Evolutionary conservation across 116 monocot species (phyloP).

Genomic region (Iris pallida): DNA sequence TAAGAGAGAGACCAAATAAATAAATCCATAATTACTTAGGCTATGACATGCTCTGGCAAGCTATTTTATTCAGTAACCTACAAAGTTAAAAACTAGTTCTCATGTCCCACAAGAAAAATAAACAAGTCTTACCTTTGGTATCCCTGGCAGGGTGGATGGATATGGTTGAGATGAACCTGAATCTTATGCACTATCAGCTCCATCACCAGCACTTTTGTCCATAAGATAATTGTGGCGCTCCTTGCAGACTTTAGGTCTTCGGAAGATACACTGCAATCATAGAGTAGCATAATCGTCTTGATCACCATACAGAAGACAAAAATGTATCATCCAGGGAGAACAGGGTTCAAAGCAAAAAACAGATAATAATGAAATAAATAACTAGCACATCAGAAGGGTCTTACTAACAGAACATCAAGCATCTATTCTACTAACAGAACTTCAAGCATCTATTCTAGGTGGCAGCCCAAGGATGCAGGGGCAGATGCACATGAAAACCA

Average conservation of each 20-base stretch:
- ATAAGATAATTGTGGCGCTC: slow-evolving; percentile 84
- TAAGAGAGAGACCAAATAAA: no score
- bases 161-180: slow-evolving; percentile 97
- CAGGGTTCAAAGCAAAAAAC: not conserved
- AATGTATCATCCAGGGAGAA: not conserved
- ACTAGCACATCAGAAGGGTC: no score
- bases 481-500: no score
- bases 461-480: no score
- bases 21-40: no score
- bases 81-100: not conserved
- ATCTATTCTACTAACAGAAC: no score
- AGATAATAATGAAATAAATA: no score
- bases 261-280: slow-evolving; percentile 60
- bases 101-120: not conserved
- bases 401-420: no score
- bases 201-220: slow-evolving; percentile 82
- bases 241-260: slow-evolving; percentile 85
- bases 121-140: slow-evolving; percentile 67
- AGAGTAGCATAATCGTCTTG: not conserved
- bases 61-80: no score
- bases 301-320: not conserved
- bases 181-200: slow-evolving; percentile 97
- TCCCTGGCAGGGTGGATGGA: slow-evolving; percentile 84
- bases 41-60: no score
- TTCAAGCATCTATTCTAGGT: no score